Base-by-base conservation (phyloP, 345 rosid species). In the Lumnitzera littorea region DNA sequence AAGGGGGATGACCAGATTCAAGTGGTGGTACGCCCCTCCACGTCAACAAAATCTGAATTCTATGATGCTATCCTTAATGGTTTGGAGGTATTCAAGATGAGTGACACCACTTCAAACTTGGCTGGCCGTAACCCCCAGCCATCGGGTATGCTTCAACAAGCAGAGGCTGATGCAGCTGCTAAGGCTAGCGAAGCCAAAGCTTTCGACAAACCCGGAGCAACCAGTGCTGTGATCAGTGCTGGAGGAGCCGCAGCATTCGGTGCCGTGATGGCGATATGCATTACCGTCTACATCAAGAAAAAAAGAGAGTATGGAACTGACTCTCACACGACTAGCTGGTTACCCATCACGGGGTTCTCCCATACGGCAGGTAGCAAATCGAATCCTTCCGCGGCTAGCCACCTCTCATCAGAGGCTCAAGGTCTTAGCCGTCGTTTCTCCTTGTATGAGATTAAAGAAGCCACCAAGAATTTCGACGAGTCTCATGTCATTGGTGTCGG, bases 401-500 rank as follows among this genome's bases (percentile, higher is more conserved):
- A 84, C 64, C 61, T 85, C 51, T 76, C 88, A 0, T 70, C 78
- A 11, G 74, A 87, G 60, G 86, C 91, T 15, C 86, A 87, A 60
- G 78, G 84, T 27, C 80, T 84, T 36, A 78, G 92, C 55, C 69
- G 88, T 13, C 91, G 84, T 48, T 94, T 94, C 78, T 69, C 89
- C 0, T 60, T 83, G 11, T 14, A 73, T 0, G 91, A 89, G 76
- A 86, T 94, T 8, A 83, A 70, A 75, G 74, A 75, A 0, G 90
- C 87, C 6, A 86, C 91, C 0, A 79, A 79, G 60, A 78, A 79
- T 72, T 86, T 90, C 24, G 79, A 82, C 7, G 97, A 87, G 16
- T 79, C 84, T 0, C 56, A 84, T 23, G 89, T 85, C 12, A 80
- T 90, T 13, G 96, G 91, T 15, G 87, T 90, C 11, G 97, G 99